A percentile compares a stretch with the other conserved stretches of the same genome.
phyloP scores from a whole-genome alignment of 139 green algal species.

The Closterium sp. region DNA sequence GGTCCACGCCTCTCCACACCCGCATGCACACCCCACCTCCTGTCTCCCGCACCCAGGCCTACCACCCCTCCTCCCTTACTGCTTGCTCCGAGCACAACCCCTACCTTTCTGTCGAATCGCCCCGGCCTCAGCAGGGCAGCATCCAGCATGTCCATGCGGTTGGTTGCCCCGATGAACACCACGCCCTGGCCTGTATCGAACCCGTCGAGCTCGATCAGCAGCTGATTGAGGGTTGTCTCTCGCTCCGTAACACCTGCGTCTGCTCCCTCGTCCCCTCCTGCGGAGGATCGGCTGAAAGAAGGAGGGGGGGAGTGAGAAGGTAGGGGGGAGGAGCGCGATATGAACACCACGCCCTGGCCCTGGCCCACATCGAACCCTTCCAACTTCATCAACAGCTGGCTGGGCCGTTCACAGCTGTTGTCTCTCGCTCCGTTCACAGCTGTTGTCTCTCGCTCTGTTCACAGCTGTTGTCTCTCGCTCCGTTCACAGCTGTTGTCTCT shows the following conservation, averaged over 20 bases:
- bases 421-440: conserved; percentile 98
- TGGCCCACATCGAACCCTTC: conserved; percentile 94
- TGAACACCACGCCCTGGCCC: conserved; percentile 67
- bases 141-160: conserved; percentile 81
- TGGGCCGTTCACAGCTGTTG: too few relatives aligned
- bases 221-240: conserved; percentile 99
- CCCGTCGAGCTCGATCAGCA: conserved; percentile 98
- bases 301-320: neutral
- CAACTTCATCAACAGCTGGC: conserved; percentile 98
- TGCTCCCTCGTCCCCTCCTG: neutral
- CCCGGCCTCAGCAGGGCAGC: conserved; percentile 82
- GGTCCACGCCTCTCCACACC: neutral
- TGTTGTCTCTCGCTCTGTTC: too few relatives aligned
- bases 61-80: neutral
- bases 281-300: neutral
- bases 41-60: neutral
- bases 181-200: conserved; percentile 91
- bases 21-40: neutral
- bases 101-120: conserved; percentile 51
- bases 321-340: too few relatives aligned
- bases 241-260: conserved; percentile 92
- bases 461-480: too few relatives aligned
- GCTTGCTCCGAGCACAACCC: neutral
- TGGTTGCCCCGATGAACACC: conserved; percentile 95
- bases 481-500: too few relatives aligned